phyloP scores from a whole-genome alignment of 805 yeast species.

The Candida alai region DNA sequence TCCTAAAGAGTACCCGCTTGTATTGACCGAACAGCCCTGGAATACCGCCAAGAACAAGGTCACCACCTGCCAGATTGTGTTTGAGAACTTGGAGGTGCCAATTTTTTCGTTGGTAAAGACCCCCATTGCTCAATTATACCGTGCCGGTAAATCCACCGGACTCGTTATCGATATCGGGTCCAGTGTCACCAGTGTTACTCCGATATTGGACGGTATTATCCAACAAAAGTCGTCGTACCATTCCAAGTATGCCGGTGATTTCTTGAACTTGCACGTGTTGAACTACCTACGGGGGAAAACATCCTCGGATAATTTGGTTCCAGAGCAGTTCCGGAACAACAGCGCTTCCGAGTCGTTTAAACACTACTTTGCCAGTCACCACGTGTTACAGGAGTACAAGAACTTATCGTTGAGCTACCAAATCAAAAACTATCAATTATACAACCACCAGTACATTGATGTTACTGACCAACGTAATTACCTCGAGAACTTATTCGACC shows the following conservation, averaged over 20 bases:
- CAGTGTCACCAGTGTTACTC: conserved; percentile 65
- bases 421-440: conserved; percentile 17
- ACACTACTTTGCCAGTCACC: conserved; percentile 33
- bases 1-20: conserved; percentile 64
- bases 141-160: conserved; percentile 75
- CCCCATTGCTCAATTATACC: conserved; percentile 74
- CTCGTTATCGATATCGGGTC: conserved; percentile 80
- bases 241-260: conserved; percentile 82
- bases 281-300: conserved; percentile 34
- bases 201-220: conserved; percentile 71
- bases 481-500: conserved; percentile 70
- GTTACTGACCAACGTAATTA: conserved; percentile 12
- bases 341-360: conserved; percentile 27
- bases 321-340: conserved; percentile 11
- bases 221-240: conserved; percentile 61
- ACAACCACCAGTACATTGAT: conserved; percentile 8
- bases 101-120: conserved; percentile 70
- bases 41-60: conserved; percentile 54
- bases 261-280: conserved; percentile 60
- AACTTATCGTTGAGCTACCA: conserved; percentile 25
- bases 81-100: conserved; percentile 72
- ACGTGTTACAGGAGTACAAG: conserved; percentile 35
- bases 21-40: conserved; percentile 65
- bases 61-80: conserved; percentile 65
- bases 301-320: conserved; percentile 15